Percentiles rank a stretch among this genome's conserved stretches.
Evolutionary conservation across 768 basidiomycete species (phyloP).

Genomic region (Lentinula detonsa): DNA sequence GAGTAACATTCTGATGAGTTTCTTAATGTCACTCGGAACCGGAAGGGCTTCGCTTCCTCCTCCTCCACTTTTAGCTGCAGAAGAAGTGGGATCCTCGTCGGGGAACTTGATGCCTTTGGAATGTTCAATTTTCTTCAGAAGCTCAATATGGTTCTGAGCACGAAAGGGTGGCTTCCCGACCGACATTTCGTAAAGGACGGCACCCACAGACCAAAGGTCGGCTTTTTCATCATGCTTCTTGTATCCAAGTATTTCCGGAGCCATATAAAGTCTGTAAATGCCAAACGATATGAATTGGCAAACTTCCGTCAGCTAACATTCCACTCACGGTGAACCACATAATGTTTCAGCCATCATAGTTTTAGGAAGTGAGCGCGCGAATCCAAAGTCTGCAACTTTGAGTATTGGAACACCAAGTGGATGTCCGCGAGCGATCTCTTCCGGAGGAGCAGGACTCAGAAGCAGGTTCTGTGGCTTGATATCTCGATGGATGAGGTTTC

Average conservation of each 20-base stretch:
- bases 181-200: slow-evolving; percentile 93
- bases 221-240: slow-evolving; percentile 98
- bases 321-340: slow-evolving; percentile 89
- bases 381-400: slow-evolving; percentile 98
- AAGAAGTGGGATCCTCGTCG: slow-evolving; percentile 67
- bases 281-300: not conserved
- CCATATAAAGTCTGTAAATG: slow-evolving; percentile 83
- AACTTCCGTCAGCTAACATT: not conserved
- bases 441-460: slow-evolving; percentile 72
- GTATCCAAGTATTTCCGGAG: slow-evolving; percentile 94
- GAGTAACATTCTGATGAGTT: slow-evolving; percentile 76
- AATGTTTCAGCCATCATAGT: slow-evolving; percentile 96
- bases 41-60: slow-evolving; percentile 46
- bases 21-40: slow-evolving; percentile 82
- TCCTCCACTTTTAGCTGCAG: slow-evolving; percentile 33
- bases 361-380: slow-evolving; percentile 87
- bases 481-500: slow-evolving; percentile 92
- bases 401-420: slow-evolving; percentile 90
- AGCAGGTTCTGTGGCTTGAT: slow-evolving; percentile 98
- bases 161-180: slow-evolving; percentile 93
- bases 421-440: slow-evolving; percentile 82
- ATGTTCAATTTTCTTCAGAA: slow-evolving; percentile 87
- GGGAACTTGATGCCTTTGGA: slow-evolving; percentile 93
- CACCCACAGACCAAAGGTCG: slow-evolving; percentile 97
- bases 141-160: slow-evolving; percentile 93